These are phyloP conservation scores for Xylariaceae sp. DNA, from an alignment of 2,329 filamentous ascomycete genomes.

Conservation along the genomic window DNA sequence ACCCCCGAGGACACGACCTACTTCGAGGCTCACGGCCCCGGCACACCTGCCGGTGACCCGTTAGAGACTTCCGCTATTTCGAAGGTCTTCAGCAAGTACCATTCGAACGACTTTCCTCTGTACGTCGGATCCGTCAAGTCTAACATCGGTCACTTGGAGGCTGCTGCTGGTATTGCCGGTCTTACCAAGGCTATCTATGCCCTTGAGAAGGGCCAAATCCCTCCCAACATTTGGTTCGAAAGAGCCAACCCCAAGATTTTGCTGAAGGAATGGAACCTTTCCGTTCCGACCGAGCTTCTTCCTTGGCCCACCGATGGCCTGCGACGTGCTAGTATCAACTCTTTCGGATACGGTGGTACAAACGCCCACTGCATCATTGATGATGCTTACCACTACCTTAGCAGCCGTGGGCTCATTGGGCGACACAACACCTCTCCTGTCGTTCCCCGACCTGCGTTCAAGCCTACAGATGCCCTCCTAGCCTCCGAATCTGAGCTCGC, in stretches of 20 bases:
- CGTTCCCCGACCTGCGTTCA: constrained; percentile 23
- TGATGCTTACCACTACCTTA: constrained; percentile 40
- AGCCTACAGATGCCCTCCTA: constrained; percentile 5
- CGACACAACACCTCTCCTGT: constrained; percentile 33
- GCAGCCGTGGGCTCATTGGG: constrained; percentile 34
- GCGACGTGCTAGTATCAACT: constrained; percentile 44
- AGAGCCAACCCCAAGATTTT: constrained; percentile 40
- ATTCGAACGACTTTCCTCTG: constrained; percentile 31
- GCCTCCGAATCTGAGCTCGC: constrained; percentile 25
- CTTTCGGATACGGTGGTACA: constrained; percentile 47
- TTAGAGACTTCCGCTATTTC: constrained; percentile 49
- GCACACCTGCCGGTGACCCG: constrained; percentile 50
- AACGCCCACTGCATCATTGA: constrained; percentile 47
- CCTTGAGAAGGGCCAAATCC: constrained; percentile 38
- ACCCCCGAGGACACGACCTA: constrained; percentile 41
- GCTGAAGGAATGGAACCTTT: constrained; percentile 40
- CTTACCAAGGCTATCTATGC: constrained; percentile 39
- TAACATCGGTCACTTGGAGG: constrained; percentile 41
- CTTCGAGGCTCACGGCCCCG: constrained; percentile 49
- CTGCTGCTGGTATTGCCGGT: constrained; percentile 38
- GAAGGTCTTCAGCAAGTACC: constrained; percentile 37
- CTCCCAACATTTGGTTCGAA: constrained; percentile 41
- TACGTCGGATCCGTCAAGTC: constrained; percentile 41
- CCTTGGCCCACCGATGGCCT: constrained; percentile 39
- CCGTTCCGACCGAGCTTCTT: constrained; percentile 36